phyloP scores from a whole-genome alignment of 495 filamentous ascomycete species.

The Penicilliopsis zonata region DNA sequence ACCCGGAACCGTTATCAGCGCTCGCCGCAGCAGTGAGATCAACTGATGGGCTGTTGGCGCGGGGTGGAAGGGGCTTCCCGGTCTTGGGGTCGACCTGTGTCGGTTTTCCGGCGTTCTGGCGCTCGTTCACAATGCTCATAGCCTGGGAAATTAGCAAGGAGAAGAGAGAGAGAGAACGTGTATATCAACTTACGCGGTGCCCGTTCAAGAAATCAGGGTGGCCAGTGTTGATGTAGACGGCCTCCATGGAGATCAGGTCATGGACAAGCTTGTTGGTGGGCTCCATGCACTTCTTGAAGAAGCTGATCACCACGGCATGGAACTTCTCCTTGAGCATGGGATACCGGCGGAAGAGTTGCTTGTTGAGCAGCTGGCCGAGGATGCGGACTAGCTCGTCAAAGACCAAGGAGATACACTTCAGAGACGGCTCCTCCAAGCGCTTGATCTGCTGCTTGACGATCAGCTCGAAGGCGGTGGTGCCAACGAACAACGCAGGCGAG shows the following conservation, averaged over 20 bases:
- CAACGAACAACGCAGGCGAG: constrained; percentile 93
- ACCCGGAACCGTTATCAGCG: constrained; percentile 56
- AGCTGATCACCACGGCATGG: constrained; percentile 82
- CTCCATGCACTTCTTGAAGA: constrained; percentile 97
- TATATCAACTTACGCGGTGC: constrained; percentile 49
- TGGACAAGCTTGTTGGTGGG: constrained; percentile 94
- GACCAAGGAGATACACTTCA: constrained; percentile 93
- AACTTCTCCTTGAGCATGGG: constrained; percentile 93
- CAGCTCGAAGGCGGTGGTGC: constrained; percentile 92
- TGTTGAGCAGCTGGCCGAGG: constrained; percentile 76
- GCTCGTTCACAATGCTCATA: constrained; percentile 96
- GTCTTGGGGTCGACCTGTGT: constrained; percentile 99
- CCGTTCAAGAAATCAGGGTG: constrained; percentile 98
- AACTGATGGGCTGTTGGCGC: constrained; percentile 55
- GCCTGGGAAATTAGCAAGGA: no score
- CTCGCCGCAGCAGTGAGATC: constrained; percentile 40
- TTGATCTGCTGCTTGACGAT: constrained; percentile 99
- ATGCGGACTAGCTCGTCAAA: constrained; percentile 98
- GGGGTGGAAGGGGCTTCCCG: constrained; percentile 77
- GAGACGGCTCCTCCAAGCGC: constrained; percentile 87
- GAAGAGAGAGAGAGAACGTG: no score
- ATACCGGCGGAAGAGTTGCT: constrained; percentile 85
- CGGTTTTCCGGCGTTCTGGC: constrained; percentile 65
- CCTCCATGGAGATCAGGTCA: constrained; percentile 90
- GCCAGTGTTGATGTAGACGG: constrained; percentile 96